A percentile compares a stretch with the other conserved stretches of the same genome.
Conservation (phyloP, 2,329 filamentous ascomycete genomes). For the Purpureocillium lavendulum region DNA sequence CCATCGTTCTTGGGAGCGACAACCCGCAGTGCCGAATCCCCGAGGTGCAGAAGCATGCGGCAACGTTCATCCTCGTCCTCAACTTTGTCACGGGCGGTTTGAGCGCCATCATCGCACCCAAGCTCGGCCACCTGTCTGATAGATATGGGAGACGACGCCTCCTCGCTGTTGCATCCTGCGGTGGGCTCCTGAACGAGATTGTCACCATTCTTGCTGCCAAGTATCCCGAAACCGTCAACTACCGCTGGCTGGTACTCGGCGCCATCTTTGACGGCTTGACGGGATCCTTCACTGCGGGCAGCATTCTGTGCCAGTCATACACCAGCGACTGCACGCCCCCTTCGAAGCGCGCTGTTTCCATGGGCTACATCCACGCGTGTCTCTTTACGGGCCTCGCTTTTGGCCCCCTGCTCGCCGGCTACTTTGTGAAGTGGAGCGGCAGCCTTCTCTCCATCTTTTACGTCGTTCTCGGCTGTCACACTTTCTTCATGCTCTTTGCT, state of each 20-base stretch:
- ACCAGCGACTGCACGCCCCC: constrained; percentile 81
- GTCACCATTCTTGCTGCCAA: constrained; percentile 72
- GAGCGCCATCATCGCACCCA: constrained; percentile 74
- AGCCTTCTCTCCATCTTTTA: constrained; percentile 79
- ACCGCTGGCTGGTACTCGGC: constrained; percentile 72
- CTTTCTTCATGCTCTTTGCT: constrained; percentile 65
- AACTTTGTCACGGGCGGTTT: constrained; percentile 68
- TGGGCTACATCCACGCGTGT: constrained; percentile 85
- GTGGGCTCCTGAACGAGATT: constrained; percentile 66
- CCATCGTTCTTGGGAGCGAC: constrained; percentile 54
- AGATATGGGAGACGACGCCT: constrained; percentile 71
- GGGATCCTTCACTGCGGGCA: constrained; percentile 81
- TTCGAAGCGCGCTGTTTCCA: constrained; percentile 68
- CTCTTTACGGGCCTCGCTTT: constrained; percentile 84
- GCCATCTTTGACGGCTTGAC: constrained; percentile 72
- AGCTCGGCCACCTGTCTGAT: constrained; percentile 78
- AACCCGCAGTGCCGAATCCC: constrained; percentile 76
- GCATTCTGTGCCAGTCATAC: constrained; percentile 73
- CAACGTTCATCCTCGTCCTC: constrained; percentile 69
- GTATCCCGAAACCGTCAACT: constrained; percentile 63
- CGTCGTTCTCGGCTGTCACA: constrained; percentile 63
- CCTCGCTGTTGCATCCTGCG: constrained; percentile 63
- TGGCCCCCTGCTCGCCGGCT: constrained; percentile 74
- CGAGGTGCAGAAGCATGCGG: constrained; percentile 68
- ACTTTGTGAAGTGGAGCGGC: constrained; percentile 69